Conservation (phyloP, 2,329 filamentous ascomycete species). For the Fonsecaea monophora region DNA sequence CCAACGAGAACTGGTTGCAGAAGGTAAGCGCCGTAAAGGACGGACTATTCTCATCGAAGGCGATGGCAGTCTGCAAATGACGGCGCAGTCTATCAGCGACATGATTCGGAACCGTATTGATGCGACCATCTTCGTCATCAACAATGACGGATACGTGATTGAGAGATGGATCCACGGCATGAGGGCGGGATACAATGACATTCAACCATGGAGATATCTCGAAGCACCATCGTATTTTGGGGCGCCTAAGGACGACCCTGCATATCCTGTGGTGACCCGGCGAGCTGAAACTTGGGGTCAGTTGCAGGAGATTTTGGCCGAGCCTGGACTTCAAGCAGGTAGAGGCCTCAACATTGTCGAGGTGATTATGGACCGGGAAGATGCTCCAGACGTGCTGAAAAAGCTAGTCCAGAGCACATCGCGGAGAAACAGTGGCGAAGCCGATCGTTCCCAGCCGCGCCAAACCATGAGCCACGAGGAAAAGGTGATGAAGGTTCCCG, state of each 20-base stretch:
- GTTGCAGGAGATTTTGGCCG: conserved; percentile 33
- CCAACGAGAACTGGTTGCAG: conserved; percentile 57
- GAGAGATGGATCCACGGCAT: conserved; percentile 65
- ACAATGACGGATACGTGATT: conserved; percentile 67
- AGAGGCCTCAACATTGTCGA: conserved; percentile 52
- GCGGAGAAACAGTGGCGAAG: conserved; percentile 37
- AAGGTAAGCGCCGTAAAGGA: conserved; percentile 58
- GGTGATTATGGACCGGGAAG: conserved; percentile 50
- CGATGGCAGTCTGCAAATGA: conserved; percentile 71
- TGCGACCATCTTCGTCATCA: conserved; percentile 60
- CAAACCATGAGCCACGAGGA: conserved; percentile 25
- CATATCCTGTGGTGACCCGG: conserved; percentile 37
- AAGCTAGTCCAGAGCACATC: conserved; percentile 40
- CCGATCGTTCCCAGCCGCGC: conserved; percentile 15
- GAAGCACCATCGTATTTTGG: conserved; percentile 49
- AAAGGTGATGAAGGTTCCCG: conserved; percentile 34
- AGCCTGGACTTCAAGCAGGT: conserved; percentile 47
- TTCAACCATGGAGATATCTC: conserved; percentile 60
- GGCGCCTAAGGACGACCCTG: conserved; percentile 35
- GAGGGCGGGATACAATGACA: conserved; percentile 62
- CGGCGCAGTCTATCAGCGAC: conserved; percentile 69
- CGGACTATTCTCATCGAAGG: conserved; percentile 66
- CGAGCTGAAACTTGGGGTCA: conserved; percentile 39
- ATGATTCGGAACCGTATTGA: conserved; percentile 64
- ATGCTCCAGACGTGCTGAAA: conserved; percentile 46